Base-by-base conservation (phyloP, 2,329 filamentous ascomycete genomes). In the Truncatella angustata region DNA sequence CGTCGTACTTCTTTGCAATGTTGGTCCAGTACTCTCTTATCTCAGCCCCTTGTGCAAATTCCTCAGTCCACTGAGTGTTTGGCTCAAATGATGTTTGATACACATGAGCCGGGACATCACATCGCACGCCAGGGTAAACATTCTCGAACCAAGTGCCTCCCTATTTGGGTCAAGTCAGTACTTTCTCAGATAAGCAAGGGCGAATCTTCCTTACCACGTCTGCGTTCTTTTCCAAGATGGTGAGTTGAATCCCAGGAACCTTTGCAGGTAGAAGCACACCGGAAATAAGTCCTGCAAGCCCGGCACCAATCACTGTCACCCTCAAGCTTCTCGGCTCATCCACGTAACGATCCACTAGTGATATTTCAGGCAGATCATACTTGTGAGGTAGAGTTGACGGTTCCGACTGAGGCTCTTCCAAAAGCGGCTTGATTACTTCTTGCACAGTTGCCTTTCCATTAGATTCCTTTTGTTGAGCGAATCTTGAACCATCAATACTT, bases 11-110 rank as follows among this genome's bases (percentile, higher is more conserved):
- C 6, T 71, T 71, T 0, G 86, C 85, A 3, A 87, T 66, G 0
- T 66, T 66, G 58, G 87, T 77, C 83, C 85, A 85, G 62, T 91
- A 91, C 14, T 81, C 75, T 5, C 76, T 70, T 53, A 91, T 90
- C 64, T 91, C 87, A 4, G 70, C 64, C 0, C 86, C 86, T 34
- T 81, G 80, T 0, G 86, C 80, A 60, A 88, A 90, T 54, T 84
- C 76, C 58, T 88, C 83, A 0, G 77, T 78, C 87, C 87, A 91
- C 57, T 87, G 75, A 0, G 77, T 80, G 51, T 90, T 90, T 1
- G 85, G 84, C 5, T 76, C 74, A 63, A 88, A 90, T 0, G 82
- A 84, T 6, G 80, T 80, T 61, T 89, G 86, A 59, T 90, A 90
- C 18, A 86, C 84, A 63, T 88, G 84, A 0, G 85, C 80, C 0